phyloP scores from a whole-genome alignment of 495 filamentous ascomycete genomes.

The Evernia prunastri region DNA sequence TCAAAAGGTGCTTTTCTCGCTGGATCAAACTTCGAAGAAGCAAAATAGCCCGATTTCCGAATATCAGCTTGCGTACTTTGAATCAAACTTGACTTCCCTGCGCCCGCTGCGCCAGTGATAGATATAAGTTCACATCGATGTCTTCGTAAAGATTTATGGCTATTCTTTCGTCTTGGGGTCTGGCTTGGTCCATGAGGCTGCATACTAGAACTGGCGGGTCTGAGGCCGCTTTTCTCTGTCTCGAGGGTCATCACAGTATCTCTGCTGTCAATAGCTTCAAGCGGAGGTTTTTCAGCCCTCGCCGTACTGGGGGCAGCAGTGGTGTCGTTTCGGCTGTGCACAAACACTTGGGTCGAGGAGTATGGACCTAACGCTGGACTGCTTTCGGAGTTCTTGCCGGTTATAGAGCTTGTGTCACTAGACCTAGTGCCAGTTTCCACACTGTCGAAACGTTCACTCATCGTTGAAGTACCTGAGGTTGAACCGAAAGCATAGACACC shows the following conservation, averaged over 20 bases:
- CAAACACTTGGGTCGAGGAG: conserved; percentile 24
- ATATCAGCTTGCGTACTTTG: conserved; percentile 70
- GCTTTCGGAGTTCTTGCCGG: conserved; percentile 31
- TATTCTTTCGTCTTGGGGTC: conserved; percentile 36
- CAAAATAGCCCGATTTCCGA: conserved; percentile 70
- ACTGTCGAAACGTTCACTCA: conserved; percentile 43
- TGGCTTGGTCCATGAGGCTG: conserved; percentile 15
- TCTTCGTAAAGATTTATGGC: conserved; percentile 55
- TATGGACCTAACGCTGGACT: conserved; percentile 33
- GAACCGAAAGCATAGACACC: conserved; percentile 12
- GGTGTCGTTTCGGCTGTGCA: conserved; percentile 26
- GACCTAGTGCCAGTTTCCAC: conserved; percentile 35
- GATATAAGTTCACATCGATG: conserved; percentile 72
- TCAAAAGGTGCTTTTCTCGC: conserved; percentile 75
- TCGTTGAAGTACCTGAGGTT: conserved; percentile 12
- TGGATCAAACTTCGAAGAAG: conserved; percentile 79
- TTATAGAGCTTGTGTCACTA: conserved; percentile 50
- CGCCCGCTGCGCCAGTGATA: conserved; percentile 66
- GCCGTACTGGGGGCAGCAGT: conserved; percentile 23
- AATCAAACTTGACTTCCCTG: conserved; percentile 78
- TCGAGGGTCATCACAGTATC: conserved; percentile 24
- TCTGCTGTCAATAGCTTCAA: conserved; percentile 18
- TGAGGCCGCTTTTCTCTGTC: conserved; percentile 14
- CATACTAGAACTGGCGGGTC: conserved; percentile 12
- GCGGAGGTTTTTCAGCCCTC: conserved; percentile 14